A percentile compares a stretch with the other conserved stretches of the same genome.
These are phyloP conservation scores for Hirschfeldia incana DNA, from an alignment of 345 rosid genomes.

Conservation along the genomic window DNA sequence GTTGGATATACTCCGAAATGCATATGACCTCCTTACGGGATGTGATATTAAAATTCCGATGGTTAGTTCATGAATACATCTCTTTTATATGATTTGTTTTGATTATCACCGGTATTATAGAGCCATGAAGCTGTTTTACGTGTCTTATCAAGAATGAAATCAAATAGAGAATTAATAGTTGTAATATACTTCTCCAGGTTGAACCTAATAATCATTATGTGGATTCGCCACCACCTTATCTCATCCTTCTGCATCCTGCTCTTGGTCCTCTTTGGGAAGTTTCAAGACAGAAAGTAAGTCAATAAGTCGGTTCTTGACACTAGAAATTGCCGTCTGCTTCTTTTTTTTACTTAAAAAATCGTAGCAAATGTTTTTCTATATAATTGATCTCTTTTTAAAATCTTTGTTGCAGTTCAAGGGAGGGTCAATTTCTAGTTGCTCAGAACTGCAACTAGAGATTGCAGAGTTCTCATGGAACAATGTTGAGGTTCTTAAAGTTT, in stretches of 20 bases:
- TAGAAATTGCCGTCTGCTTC: not conserved
- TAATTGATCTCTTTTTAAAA: not conserved
- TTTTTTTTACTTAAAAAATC: not conserved
- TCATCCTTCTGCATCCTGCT: conserved; percentile 89
- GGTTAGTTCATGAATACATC: conserved; percentile 47
- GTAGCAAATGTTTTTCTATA: not conserved
- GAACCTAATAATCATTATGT: conserved; percentile 65
- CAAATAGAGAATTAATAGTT: conserved; percentile 1
- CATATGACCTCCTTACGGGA: conserved; percentile 73
- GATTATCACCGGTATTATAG: not conserved
- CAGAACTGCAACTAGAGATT: conserved; percentile 84
- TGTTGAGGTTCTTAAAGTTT: conserved; percentile 60
- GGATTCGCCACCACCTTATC: conserved; percentile 76
- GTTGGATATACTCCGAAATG: conserved; percentile 82
- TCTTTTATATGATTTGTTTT: not conserved
- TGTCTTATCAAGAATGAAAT: not conserved
- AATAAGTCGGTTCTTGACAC: conserved; percentile 8
- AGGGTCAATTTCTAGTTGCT: conserved; percentile 74
- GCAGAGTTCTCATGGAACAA: conserved; percentile 90
- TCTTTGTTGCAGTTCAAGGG: conserved; percentile 56
- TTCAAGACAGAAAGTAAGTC: conserved; percentile 71
- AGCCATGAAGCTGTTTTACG: not conserved
- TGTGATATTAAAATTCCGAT: conserved; percentile 70
- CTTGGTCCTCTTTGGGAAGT: conserved; percentile 98
- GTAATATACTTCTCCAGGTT: conserved; percentile 44